phyloP scores from a whole-genome alignment of 306 rosid species.

The Quercus cerris region DNA sequence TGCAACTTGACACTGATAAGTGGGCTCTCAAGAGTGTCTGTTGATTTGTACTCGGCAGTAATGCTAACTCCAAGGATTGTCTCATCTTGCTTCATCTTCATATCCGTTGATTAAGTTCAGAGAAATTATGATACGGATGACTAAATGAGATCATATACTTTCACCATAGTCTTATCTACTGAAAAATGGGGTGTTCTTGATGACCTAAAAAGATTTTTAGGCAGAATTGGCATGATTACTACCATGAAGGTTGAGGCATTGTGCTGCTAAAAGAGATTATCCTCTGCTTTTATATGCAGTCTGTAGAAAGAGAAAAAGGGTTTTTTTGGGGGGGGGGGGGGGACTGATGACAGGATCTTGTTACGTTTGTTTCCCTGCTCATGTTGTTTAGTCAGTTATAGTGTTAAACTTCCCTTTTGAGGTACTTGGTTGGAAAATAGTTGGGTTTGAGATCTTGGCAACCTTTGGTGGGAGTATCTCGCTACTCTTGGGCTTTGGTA shows the following conservation, averaged over 20 bases:
- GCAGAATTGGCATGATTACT: neutral
- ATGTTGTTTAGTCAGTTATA: neutral
- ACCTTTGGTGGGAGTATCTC: neutral
- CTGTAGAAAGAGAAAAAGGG: neutral
- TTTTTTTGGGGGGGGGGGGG: no score
- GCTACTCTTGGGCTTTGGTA: neutral
- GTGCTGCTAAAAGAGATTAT: neutral
- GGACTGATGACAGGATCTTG: neutral
- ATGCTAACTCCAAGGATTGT: neutral
- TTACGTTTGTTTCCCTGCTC: neutral
- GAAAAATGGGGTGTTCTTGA: neutral
- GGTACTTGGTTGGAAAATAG: neutral
- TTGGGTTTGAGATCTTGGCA: neutral
- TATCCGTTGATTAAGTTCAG: neutral
- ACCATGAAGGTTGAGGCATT: neutral
- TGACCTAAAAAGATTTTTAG: neutral
- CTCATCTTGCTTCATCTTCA: neutral
- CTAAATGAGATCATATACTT: neutral
- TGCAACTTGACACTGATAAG: no score
- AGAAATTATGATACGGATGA: neutral
- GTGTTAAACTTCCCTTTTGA: neutral
- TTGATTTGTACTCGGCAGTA: neutral
- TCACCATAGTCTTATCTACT: neutral
- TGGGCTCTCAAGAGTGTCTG: neutral
- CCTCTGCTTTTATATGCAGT: neutral